Conservation (phyloP, 495 filamentous ascomycete species). For the Letharia lupina region DNA sequence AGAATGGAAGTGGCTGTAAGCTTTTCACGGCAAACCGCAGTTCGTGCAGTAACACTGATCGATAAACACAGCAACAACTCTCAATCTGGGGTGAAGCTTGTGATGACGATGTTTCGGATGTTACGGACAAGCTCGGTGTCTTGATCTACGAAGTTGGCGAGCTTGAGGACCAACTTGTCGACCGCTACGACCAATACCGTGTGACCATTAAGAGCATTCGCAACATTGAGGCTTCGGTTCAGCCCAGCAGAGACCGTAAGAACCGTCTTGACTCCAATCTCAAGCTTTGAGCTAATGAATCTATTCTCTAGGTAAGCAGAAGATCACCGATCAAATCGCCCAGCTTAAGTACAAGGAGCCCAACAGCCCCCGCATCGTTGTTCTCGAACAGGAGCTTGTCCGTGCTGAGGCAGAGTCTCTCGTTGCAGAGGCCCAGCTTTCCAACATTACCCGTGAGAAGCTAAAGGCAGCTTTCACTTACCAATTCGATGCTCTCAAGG, state of each 20-base stretch:
- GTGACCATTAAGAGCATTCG: constrained; percentile 98
- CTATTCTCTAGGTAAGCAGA: constrained; percentile 68
- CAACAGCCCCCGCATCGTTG: constrained; percentile 92
- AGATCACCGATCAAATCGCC: constrained; percentile 97
- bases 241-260: constrained; percentile 94
- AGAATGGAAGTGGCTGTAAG: constrained; percentile 96
- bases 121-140: constrained; percentile 97
- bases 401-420: constrained; percentile 97
- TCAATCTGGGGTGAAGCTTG: constrained; percentile 95
- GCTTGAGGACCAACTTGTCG: constrained; percentile 94
- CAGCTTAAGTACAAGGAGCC: constrained; percentile 99
- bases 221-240: constrained; percentile 96
- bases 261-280: constrained; percentile 13
- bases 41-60: constrained; percentile 24
- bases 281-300: neutral
- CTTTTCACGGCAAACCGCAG: neutral
- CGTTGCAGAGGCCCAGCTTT: constrained; percentile 93
- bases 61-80: constrained; percentile 73
- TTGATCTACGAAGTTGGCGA: constrained; percentile 97
- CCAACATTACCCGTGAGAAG: constrained; percentile 99
- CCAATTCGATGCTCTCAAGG: constrained; percentile 93
- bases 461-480: constrained; percentile 97
- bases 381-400: constrained; percentile 96
- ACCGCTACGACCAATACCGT: constrained; percentile 98
- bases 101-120: constrained; percentile 96